Percentiles rank a stretch among this genome's conserved stretches.
Evolutionary conservation across 208 protist species (phyloP).

Genomic region (Histomonas meleagridis): DNA sequence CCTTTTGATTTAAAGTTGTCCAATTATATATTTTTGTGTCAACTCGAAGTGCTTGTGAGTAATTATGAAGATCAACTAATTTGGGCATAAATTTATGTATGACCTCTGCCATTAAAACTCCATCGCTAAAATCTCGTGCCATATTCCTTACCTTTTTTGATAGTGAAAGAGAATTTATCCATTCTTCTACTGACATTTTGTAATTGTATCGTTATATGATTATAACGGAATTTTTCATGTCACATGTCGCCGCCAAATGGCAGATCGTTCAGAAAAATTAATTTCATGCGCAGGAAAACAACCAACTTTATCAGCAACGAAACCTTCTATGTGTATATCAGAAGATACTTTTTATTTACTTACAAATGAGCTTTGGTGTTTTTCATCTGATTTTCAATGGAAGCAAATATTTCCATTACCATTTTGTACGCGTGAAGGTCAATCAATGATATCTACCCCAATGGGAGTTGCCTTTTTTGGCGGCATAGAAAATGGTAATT

Average conservation of each 20-base stretch:
- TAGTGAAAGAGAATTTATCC: constrained; percentile 84
- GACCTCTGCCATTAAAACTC: constrained; percentile 82
- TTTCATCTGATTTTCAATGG: constrained; percentile 1
- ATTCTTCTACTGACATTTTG: constrained; percentile 80
- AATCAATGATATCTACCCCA: neutral
- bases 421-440: neutral
- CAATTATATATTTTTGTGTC: constrained; percentile 85
- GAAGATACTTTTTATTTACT: neutral
- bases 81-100: constrained; percentile 82
- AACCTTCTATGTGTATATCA: neutral
- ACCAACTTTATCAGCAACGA: too few relatives aligned
- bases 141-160: constrained; percentile 86
- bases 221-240: too few relatives aligned
- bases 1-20: constrained; percentile 70
- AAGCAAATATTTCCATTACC: neutral
- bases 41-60: constrained; percentile 67
- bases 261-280: too few relatives aligned
- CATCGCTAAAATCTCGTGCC: constrained; percentile 84
- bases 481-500: neutral
- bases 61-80: constrained; percentile 94
- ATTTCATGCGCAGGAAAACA: too few relatives aligned
- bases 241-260: too few relatives aligned
- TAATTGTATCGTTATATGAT: constrained; percentile 55
- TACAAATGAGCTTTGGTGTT: neutral
- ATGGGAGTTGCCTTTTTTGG: neutral